These are phyloP conservation scores for Trichoderma koningii DNA, from an alignment of 2,329 filamentous ascomycete genomes.

Conservation along the genomic window DNA sequence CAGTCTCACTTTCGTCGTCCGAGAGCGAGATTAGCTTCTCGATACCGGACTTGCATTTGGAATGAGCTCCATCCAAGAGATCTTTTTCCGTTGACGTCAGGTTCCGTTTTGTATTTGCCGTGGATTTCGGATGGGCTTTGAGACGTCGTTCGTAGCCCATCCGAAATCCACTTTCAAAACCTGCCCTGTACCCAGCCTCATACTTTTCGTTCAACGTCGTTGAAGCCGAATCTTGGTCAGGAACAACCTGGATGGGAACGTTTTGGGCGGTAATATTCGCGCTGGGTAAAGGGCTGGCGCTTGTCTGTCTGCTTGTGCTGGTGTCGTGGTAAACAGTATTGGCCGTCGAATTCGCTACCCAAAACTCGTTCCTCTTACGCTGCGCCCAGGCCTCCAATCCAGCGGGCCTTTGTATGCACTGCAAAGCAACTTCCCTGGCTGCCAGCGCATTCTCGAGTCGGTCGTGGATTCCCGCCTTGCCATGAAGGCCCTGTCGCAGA, in stretches of 20 bases:
- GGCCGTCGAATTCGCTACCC: neutral
- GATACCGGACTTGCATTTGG: no score
- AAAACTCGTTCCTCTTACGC: neutral
- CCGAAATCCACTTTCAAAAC: neutral
- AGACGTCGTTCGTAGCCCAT: neutral
- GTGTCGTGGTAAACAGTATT: neutral
- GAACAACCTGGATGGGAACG: no score
- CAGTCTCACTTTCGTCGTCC: neutral
- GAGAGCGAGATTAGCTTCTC: neutral
- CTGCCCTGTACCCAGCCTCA: neutral
- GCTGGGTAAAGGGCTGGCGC: no score
- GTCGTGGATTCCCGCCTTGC: neutral
- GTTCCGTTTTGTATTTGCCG: no score
- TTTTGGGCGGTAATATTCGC: no score
- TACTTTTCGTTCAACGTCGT: neutral
- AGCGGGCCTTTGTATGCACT: neutral
- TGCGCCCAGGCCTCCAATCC: neutral
- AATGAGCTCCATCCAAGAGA: neutral
- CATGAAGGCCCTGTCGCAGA: neutral
- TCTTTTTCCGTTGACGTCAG: rapidly evolving
- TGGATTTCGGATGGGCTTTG: no score
- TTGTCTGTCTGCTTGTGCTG: neutral
- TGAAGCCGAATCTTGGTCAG: neutral
- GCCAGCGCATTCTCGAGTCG: neutral
- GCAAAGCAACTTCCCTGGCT: neutral